Conservation (phyloP, 345 rosid species). For the Citrus medica region DNA sequence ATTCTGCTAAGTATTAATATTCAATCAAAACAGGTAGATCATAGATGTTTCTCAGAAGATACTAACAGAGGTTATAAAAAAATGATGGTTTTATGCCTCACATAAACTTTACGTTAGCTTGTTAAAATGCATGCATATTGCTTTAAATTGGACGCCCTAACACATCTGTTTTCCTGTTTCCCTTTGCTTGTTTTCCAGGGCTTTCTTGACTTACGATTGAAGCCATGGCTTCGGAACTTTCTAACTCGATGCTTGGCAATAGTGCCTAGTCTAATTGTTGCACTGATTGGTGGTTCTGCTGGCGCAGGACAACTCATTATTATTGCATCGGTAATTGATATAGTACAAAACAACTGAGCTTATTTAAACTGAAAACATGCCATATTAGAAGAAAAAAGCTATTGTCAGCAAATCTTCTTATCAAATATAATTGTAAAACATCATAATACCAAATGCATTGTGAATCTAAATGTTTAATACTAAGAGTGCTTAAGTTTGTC, state of each 20-base stretch:
- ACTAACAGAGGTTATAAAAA: background rate
- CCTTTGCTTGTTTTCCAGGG: constrained; percentile 39
- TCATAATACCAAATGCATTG: background rate
- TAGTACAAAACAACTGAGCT: background rate
- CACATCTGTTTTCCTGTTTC: background rate
- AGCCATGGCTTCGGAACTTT: constrained; percentile 82
- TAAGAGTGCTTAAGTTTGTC: background rate
- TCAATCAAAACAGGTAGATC: background rate
- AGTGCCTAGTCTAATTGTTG: constrained; percentile 87
- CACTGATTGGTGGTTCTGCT: constrained; percentile 83
- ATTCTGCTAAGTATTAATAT: background rate
- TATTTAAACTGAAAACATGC: background rate
- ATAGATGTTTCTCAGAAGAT: background rate
- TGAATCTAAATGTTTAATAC: background rate
- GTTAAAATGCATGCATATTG: background rate
- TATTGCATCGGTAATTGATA: constrained; percentile 67
- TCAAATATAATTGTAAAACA: background rate
- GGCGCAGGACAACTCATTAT: constrained; percentile 91
- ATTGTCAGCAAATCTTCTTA: background rate
- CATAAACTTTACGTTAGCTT: background rate
- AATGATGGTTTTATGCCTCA: background rate
- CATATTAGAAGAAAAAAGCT: background rate
- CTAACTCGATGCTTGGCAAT: constrained; percentile 89
- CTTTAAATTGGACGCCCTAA: background rate
- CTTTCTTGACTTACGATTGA: constrained; percentile 71